phyloP scores from a whole-genome alignment of 2,329 filamentous ascomycete species.

The Aspergillus brunneoviolaceus region DNA sequence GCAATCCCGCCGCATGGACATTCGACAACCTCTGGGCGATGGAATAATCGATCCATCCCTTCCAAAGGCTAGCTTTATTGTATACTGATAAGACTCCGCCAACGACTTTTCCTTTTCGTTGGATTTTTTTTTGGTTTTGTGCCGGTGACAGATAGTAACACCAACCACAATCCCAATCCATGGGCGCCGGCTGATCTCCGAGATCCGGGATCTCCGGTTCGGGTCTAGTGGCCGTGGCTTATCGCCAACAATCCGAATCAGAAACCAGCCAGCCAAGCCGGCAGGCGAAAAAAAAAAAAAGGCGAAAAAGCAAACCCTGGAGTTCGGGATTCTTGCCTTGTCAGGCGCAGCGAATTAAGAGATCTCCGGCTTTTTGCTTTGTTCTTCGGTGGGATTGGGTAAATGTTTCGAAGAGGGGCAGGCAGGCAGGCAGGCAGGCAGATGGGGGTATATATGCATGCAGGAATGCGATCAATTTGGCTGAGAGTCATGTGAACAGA shows the following conservation, averaged over 20 bases:
- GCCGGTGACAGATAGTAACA: background rate
- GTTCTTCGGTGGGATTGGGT: too few relatives aligned
- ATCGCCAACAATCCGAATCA: background rate
- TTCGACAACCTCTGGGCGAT: conserved; percentile 18
- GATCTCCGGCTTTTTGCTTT: background rate
- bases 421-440: background rate
- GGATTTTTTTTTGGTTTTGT: too few relatives aligned
- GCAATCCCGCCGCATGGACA: conserved; percentile 22
- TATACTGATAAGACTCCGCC: background rate
- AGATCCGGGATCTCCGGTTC: background rate
- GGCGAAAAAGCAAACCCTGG: too few relatives aligned
- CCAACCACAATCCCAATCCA: background rate
- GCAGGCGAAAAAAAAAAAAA: too few relatives aligned
- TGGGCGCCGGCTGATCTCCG: background rate
- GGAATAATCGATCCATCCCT: background rate
- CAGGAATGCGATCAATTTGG: background rate
- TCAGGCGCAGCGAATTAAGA: background rate
- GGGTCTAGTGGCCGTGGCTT: background rate
- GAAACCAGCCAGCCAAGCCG: background rate
- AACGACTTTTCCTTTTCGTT: background rate
- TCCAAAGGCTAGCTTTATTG: background rate
- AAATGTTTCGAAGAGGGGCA: background rate
- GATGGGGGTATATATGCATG: background rate
- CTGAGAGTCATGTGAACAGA: background rate
- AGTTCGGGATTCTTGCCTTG: background rate